Percentiles rank a stretch among this genome's conserved stretches.
Conservation (phyloP, 2,329 filamentous ascomycete species). For the Cladorrhinum sp. region DNA sequence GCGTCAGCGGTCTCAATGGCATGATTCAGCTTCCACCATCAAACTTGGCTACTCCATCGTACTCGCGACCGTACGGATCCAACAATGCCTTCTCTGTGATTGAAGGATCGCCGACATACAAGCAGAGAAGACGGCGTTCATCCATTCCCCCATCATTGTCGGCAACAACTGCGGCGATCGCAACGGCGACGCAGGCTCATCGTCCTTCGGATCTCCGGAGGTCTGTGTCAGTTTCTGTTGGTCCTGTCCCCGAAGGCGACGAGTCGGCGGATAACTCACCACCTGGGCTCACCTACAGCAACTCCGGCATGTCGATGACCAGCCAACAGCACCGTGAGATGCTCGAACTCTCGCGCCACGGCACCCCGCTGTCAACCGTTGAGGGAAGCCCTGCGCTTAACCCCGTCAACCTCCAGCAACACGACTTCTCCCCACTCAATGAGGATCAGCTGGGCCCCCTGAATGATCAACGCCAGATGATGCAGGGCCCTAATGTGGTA, state of each 20-base stretch:
- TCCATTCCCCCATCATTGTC: conserved; percentile 81
- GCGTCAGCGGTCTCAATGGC: conserved; percentile 72
- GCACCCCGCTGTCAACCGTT: conserved; percentile 81
- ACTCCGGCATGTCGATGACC: conserved; percentile 60
- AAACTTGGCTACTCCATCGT: conserved; percentile 77
- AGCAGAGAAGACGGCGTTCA: conserved; percentile 90
- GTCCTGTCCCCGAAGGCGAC: conserved; percentile 75
- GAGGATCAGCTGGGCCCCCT: conserved; percentile 63
- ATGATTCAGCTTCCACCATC: conserved; percentile 90
- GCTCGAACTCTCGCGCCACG: conserved; percentile 80
- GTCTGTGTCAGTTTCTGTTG: conserved; percentile 84
- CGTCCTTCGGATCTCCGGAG: conserved; percentile 86
- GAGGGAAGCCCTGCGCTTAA: conserved; percentile 79
- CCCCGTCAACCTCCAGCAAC: conserved; percentile 61
- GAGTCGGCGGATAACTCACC: conserved; percentile 77
- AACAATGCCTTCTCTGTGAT: conserved; percentile 93
- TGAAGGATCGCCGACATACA: conserved; percentile 97
- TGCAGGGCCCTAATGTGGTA: conserved; percentile 71
- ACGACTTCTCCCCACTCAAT: conserved; percentile 64
- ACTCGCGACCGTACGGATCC: conserved; percentile 66
- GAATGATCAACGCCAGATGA: conserved; percentile 62
- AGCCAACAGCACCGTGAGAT: conserved; percentile 73
- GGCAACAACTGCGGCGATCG: conserved; percentile 64
- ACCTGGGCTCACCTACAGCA: conserved; percentile 69
- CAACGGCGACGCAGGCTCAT: conserved; percentile 54